Percentiles rank a stretch among this genome's conserved stretches.
phyloP scores from a whole-genome alignment of 805 yeast genomes.

The Wickerhamiella brachini region DNA sequence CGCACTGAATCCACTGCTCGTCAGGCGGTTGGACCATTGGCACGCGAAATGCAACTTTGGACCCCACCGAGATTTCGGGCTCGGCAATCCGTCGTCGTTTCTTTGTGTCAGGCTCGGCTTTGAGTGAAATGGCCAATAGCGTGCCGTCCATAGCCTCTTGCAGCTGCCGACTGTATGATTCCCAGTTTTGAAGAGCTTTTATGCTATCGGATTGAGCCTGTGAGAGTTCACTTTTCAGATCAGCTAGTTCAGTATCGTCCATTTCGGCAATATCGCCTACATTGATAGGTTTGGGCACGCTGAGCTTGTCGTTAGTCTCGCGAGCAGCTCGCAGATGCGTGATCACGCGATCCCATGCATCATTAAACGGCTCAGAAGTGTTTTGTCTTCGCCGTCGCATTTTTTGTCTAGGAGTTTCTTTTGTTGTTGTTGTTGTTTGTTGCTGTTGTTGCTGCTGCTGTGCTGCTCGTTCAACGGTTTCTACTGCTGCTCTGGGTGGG shows the following conservation, averaged over 20 bases:
- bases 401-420: no score
- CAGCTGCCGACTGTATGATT: conserved; percentile 12
- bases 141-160: conserved; percentile 17
- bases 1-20: conserved; percentile 93
- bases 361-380: conserved; percentile 3
- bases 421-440: no score
- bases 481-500: no score
- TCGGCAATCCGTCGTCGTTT: conserved; percentile 12
- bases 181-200: conserved; percentile 11
- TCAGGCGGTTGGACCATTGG: conserved; percentile 42
- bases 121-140: conserved; percentile 10
- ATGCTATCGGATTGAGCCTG: not conserved
- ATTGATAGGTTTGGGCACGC: not conserved
- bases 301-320: not conserved
- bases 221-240: not conserved
- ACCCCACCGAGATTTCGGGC: conserved; percentile 36
- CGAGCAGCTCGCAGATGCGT: conserved; percentile 3
- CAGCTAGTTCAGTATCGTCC: conserved; percentile 2
- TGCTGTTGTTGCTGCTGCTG: no score
- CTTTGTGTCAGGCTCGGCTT: conserved; percentile 10
- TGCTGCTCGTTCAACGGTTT: no score
- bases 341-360: conserved; percentile 2
- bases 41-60: conserved; percentile 81
- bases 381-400: conserved; percentile 1
- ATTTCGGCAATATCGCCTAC: not conserved